Conservation (phyloP, 2,329 filamentous ascomycete genomes). For the Penicillium expansum region DNA sequence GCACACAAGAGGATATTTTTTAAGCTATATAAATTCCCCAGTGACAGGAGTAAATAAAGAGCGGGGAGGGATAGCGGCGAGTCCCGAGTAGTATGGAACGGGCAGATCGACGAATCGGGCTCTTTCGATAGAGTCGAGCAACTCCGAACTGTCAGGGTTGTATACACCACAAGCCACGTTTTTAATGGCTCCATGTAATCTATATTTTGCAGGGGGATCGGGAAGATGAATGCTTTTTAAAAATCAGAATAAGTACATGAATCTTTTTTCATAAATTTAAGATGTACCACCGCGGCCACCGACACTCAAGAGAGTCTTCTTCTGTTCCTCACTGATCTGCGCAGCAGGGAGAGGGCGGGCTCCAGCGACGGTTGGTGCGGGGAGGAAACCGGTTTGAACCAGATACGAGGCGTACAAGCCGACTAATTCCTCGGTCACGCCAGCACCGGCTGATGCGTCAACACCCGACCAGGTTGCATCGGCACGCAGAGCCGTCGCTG, state of each 20-base stretch:
- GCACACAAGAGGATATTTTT: not conserved
- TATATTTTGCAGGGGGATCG: not conserved
- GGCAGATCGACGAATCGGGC: not conserved
- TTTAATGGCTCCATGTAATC: not conserved
- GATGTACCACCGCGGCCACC: constrained; percentile 51
- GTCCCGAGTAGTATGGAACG: not conserved
- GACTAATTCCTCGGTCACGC: constrained; percentile 60
- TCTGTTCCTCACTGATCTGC: constrained; percentile 48
- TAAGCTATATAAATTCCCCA: not conserved
- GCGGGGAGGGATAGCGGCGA: constrained; percentile 15
- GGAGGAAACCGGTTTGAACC: constrained; percentile 61
- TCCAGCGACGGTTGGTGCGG: constrained; percentile 27
- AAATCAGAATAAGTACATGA: not conserved
- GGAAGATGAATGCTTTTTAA: not conserved
- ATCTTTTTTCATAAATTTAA: constrained; percentile 12
- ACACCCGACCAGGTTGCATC: constrained; percentile 60
- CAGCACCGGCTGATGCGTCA: constrained; percentile 55
- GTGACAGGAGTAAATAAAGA: not conserved
- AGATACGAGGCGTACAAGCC: constrained; percentile 65
- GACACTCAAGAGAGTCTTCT: constrained; percentile 50
- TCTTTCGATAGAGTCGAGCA: not conserved
- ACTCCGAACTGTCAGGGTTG: not conserved
- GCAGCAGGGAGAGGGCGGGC: constrained; percentile 44
- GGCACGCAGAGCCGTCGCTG: constrained; percentile 60
- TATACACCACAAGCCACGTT: not conserved